Base-by-base conservation (phyloP, 208 protist genomes). In the Wallacemonas rigidus region DNA sequence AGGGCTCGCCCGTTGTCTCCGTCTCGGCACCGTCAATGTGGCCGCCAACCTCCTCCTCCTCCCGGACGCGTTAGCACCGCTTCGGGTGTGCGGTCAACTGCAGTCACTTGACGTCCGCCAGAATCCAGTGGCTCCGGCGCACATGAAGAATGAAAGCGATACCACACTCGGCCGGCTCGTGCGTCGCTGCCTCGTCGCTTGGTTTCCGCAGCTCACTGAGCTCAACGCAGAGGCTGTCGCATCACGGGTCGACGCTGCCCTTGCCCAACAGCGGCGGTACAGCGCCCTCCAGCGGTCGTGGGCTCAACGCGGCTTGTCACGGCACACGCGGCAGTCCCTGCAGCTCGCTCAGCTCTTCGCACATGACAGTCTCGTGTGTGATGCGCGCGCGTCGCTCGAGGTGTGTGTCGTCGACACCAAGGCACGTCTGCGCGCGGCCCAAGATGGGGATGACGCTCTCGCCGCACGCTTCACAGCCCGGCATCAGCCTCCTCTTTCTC, bases 11-110 rank as follows among this genome's bases (percentile, higher is more conserved):
- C 63, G 79, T 53, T 95, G 90, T 64, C 71, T 74, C 4, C 88
- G 90, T 2, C 75, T 97, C 47, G 70, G 63, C n/a, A 75, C 61
- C 1, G 51, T 94, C 9, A 86, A 83, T 50, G 50, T 97, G 8
- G 74, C 89, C 2, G 76, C 83, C 55, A 97, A 97, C 69, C 65
- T 67, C n/a, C 74, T 97, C 6, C 41, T 55, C 0, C 57, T 50
- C 9, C 38, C 84, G 9, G 60, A 75, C 11, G 74, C 74, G 14
- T 68, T 94, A 3, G 11, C 72, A 2, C 88, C 88, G 6, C 71
- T 96, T 14, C 39, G 61, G 9, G 81, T 75, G 35, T 94, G 88
- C 60, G 64, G 65, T 9, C 77, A 63, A 8, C 61, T 96, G 15
- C 57, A 69, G 4, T 55, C 53, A 9, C 75, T 96, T 0, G 84